Evolutionary conservation across 164 flowering plant species (phyloP), one percentile per base, ranked within the genome.

Genomic region (Stephania yunnanensis): DNA sequence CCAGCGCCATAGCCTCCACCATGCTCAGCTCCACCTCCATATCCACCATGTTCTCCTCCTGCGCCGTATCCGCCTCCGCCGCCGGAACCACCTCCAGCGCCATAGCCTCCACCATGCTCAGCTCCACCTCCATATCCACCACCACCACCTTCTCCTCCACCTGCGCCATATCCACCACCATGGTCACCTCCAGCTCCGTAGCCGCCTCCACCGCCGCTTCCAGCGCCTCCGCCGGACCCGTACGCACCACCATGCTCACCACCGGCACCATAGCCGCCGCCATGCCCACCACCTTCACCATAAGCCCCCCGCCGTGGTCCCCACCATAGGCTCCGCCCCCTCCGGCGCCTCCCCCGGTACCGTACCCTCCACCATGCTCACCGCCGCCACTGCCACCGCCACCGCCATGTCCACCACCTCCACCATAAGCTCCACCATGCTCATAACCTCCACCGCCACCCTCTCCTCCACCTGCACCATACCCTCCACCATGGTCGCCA

Each of bases 301-400:
- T 13, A 73, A 36, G 45, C 20, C 75, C 68, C 10, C 69, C 68
- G 15, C 75, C 75, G 63, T 63, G 68, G 30, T 63, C 75, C 15
- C 75, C 75, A 55, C 75, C 75, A 55, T 30, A 17, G 9, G 53
- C 75, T 42, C 42, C 61, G 5, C 75, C 75, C 36, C 68, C 68
- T n/a, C 75, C 75, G 36, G 20, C 44, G 9, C 75, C 73, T 11
- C 76, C 73, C 17, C 78, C 77, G 29, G 78, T 45, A 29, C 73
- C 73, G 31, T 46, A 45, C 1, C 64, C 82, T 6, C 68, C 71
- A 13, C 72, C 73, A n/a, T 20, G 46, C 1, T 70, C 78, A 42
- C 69, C 77, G 15, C 77, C 71, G 22, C 5, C n/a, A 8, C 75
- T 79, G 31, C 2, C n/a, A 9, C 75, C 77, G 4, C 71, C 77